A percentile compares a stretch with the other conserved stretches of the same genome.
Conservation (phyloP, 768 basidiomycete species). For the Boletus fagicola region DNA sequence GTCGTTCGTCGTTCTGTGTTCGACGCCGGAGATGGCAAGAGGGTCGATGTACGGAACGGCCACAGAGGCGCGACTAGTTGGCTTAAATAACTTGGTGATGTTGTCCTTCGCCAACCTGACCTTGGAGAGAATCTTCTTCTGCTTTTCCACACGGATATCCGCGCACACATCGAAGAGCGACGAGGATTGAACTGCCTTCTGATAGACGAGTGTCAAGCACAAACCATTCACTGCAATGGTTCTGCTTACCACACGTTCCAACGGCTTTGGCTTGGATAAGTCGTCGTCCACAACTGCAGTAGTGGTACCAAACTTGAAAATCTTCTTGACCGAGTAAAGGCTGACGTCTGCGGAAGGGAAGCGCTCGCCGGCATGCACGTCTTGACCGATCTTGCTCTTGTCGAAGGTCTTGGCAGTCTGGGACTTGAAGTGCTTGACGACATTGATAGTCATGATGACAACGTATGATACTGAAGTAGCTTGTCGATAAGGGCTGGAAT, state of each 20-base stretch:
- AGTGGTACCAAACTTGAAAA: conserved; percentile 8
- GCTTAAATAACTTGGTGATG: conserved; percentile 19
- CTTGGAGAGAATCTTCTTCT: conserved; percentile 11
- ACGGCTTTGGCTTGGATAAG: neutral
- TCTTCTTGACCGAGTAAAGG: neutral
- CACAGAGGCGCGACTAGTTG: neutral
- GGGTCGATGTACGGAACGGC: neutral
- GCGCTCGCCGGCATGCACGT: neutral
- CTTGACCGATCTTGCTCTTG: conserved; percentile 2
- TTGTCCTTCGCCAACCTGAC: conserved; percentile 13
- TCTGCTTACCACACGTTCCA: conserved; percentile 8
- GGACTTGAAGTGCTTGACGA: conserved; percentile 15
- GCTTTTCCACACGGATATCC: neutral
- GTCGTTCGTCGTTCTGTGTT: neutral
- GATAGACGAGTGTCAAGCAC: neutral
- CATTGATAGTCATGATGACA: conserved; percentile 13
- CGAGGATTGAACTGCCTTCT: neutral
- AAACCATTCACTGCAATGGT: neutral
- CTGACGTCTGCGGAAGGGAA: neutral
- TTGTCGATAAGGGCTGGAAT: conserved; percentile 1
- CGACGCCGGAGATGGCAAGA: neutral
- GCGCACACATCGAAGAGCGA: neutral
- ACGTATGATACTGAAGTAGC: neutral
- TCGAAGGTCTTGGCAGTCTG: conserved; percentile 1
- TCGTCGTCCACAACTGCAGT: neutral